Conservation (phyloP, 805 yeast species). For the Starmerella roubikii region DNA sequence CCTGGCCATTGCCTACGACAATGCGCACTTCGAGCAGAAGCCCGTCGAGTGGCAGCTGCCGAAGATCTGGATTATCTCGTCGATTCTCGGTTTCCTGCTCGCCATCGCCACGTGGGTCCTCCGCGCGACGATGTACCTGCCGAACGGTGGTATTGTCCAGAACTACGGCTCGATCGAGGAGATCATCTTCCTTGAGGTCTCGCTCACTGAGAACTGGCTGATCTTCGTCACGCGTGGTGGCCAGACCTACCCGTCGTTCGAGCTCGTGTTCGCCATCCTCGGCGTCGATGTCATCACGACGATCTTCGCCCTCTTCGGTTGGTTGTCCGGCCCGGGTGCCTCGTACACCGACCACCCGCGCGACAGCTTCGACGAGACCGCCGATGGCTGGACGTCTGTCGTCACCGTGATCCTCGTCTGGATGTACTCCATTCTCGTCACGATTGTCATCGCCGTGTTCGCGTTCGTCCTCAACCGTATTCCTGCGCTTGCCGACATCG, state of each 20-base stretch:
- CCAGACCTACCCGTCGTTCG: slow-evolving; percentile 98
- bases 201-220: slow-evolving; percentile 94
- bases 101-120: slow-evolving; percentile 92
- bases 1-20: slow-evolving; percentile 92
- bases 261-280: slow-evolving; percentile 85
- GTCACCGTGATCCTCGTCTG: slow-evolving; percentile 87
- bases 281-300: slow-evolving; percentile 85
- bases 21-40: slow-evolving; percentile 84
- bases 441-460: slow-evolving; percentile 91
- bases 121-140: slow-evolving; percentile 84
- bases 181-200: slow-evolving; percentile 84
- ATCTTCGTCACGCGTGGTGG: slow-evolving; percentile 96
- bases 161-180: slow-evolving; percentile 93
- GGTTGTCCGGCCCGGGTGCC: slow-evolving; percentile 43
- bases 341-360: slow-evolving; percentile 24
- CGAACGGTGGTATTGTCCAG: slow-evolving; percentile 68
- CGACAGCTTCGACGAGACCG: slow-evolving; percentile 35
- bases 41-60: slow-evolving; percentile 97
- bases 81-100: slow-evolving; percentile 68
- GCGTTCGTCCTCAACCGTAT: slow-evolving; percentile 54
- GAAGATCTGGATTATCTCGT: slow-evolving; percentile 95
- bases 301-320: slow-evolving; percentile 83
- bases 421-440: slow-evolving; percentile 91
- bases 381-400: slow-evolving; percentile 87
- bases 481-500: slow-evolving; percentile 25